Base-by-base conservation (phyloP, 1,139 yeast genomes). In the Lodderomyces metapsilosis region DNA sequence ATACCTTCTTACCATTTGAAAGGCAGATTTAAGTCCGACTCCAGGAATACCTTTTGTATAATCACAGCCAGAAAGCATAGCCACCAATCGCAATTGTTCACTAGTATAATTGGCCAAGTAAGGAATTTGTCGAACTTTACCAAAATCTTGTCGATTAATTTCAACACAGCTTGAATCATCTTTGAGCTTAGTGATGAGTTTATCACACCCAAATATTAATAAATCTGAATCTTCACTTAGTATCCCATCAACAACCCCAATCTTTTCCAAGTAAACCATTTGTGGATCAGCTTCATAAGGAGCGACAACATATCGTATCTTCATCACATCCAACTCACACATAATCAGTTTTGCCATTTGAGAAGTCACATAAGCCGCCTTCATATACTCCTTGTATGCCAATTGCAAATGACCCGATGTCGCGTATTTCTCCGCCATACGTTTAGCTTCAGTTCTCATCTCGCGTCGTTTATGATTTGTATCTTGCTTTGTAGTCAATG, bases 261-360 rank as follows among this genome's bases (percentile, higher is more conserved):
- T 52, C 45, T 80, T 79, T 58, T 92, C 98, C 38, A 94, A 70
- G 54, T 84, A 88, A 6, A 92, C 98, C 84, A 94, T 79, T 59
- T 94, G 98, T 0, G 98, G 87, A 59, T 94, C 99, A 0, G 98
- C 98, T 64, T 94, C 99, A 58, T 89, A 94, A 0, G 99, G 99
- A 0, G 99, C 98, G 8, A 94, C 98, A 13, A 92, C 78, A 54
- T 80, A 92, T 48, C 74, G 74, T 37, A 94, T 80, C 1, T 66
- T 62, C 38, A 74, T 68, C n/a, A 59, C 54, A 51, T 81, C 82
- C 47, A 94, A 71, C 50, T 79, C 84, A 25, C 84, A 84, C 62
- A 91, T 88, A 13, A 92, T 73, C 18, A 88, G 77, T 53, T 87
- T 86, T 4, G 96, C 97, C 94, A 94, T 89, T 49, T 80, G 81